phyloP scores from a whole-genome alignment of 345 rosid species.

The Eucalyptus coolabah region DNA sequence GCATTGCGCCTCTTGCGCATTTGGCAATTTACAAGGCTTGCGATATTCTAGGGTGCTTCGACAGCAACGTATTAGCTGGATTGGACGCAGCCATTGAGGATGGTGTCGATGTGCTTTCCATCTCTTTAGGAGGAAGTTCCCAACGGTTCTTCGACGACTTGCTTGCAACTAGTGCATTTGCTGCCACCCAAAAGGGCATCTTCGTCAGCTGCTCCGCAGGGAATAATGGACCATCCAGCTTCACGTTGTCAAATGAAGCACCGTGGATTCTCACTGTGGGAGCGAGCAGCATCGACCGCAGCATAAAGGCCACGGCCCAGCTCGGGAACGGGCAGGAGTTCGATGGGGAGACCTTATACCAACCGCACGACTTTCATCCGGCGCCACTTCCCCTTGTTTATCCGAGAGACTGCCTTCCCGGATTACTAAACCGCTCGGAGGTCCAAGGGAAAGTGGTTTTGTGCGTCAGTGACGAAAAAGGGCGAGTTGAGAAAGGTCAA shows the following conservation, averaged over 20 bases:
- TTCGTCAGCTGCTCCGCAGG: constrained; percentile 49
- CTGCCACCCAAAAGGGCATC: constrained; percentile 32
- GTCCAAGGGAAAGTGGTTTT: constrained; percentile 23
- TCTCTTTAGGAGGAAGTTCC: constrained; percentile 32
- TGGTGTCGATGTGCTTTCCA: constrained; percentile 42
- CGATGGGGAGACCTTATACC: constrained; percentile 27
- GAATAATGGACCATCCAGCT: constrained; percentile 19
- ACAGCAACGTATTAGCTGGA: constrained; percentile 32
- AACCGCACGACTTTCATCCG: constrained; percentile 9
- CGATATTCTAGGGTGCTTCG: constrained; percentile 1
- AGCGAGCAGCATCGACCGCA: constrained; percentile 53
- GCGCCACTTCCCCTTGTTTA: constrained; percentile 24
- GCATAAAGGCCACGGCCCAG: constrained; percentile 29
- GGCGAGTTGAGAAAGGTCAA: constrained; percentile 4
- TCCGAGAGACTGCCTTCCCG: constrained; percentile 6
- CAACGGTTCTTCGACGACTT: constrained; percentile 17
- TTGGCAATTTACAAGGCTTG: constrained; percentile 44
- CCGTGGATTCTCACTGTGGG: constrained; percentile 61
- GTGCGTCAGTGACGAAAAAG: constrained; percentile 13
- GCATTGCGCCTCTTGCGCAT: constrained; percentile 41
- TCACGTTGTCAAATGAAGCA: constrained; percentile 27
- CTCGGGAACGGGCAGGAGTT: constrained; percentile 19
- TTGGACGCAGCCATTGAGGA: constrained; percentile 40
- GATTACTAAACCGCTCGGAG: not conserved
- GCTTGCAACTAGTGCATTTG: constrained; percentile 26